These are phyloP conservation scores for Parascedosporium putredinis DNA, from an alignment of 2,329 filamentous ascomycete species.

Conservation along the genomic window DNA sequence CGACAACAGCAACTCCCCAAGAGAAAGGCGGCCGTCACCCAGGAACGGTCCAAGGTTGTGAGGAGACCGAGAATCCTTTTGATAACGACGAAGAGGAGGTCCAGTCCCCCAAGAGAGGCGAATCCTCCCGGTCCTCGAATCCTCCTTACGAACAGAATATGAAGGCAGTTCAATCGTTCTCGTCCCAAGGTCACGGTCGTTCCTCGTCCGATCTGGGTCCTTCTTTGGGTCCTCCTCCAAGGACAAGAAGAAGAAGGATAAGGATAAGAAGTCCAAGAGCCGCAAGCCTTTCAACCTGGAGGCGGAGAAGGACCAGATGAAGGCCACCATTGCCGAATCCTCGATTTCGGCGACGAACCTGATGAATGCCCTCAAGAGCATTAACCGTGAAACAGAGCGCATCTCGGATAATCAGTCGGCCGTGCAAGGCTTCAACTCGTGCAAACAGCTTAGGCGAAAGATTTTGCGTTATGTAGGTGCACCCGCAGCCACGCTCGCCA, in stretches of 20 bases:
- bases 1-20: constrained; percentile 54
- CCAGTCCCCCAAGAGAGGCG: constrained; percentile 20
- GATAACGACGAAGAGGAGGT: constrained; percentile 54
- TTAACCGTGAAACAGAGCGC: constrained; percentile 80
- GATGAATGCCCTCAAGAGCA: constrained; percentile 73
- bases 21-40: constrained; percentile 60
- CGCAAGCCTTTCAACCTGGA: constrained; percentile 68
- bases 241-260: constrained; percentile 35
- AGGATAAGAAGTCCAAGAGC: constrained; percentile 46
- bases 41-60: constrained; percentile 73
- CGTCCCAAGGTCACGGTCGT: constrained; percentile 18
- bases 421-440: constrained; percentile 68
- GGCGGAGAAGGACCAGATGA: constrained; percentile 77
- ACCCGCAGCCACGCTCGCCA: background rate
- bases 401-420: constrained; percentile 77
- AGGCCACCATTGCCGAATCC: constrained; percentile 78
- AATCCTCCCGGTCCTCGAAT: constrained; percentile 15
- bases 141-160: constrained; percentile 10
- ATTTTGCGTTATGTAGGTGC: constrained; percentile 67
- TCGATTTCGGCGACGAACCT: constrained; percentile 88
- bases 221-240: constrained; percentile 33
- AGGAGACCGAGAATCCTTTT: constrained; percentile 70
- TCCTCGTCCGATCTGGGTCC: constrained; percentile 28
- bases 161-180: constrained; percentile 11
- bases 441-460: constrained; percentile 74